Evolutionary conservation across 257 asterid genomes (phyloP).

Genomic region (Phtheirospermum japonicum): DNA sequence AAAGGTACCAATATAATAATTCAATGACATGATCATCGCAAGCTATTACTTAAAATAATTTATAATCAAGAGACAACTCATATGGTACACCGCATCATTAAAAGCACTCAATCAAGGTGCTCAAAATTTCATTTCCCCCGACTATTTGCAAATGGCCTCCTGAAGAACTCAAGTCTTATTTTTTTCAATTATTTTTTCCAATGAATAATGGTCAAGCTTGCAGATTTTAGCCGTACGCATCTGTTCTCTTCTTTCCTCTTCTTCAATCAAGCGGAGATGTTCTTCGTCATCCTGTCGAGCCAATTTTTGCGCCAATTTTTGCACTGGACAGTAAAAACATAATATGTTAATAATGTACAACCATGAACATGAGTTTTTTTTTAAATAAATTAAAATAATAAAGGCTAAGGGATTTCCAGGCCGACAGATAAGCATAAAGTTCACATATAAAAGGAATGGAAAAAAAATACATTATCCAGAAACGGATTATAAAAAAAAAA

Average conservation of each 20-base stretch:
- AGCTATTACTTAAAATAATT: not conserved
- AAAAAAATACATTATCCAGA: not conserved
- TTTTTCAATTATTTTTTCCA: too few species aligned
- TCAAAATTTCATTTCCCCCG: not conserved
- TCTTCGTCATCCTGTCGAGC: slow-evolving; percentile 77
- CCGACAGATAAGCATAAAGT: too few species aligned
- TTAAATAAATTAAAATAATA: too few species aligned
- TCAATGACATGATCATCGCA: not conserved
- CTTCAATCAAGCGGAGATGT: slow-evolving; percentile 60
- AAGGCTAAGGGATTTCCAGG: too few species aligned
- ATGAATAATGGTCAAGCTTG: slow-evolving; percentile 31
- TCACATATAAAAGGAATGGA: too few species aligned
- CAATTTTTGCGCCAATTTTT: too few species aligned
- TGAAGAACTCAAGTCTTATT: too few species aligned
- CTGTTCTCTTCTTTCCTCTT: slow-evolving; percentile 67
- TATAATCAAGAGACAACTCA: not conserved
- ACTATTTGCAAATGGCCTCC: not conserved
- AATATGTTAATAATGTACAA: not conserved
- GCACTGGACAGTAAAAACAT: slow-evolving; percentile 43
- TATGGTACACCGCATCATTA: too few species aligned
- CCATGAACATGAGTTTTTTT: too few species aligned
- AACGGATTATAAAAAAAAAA: too few species aligned
- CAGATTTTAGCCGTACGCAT: slow-evolving; percentile 66
- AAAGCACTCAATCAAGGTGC: not conserved
- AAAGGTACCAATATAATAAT: not conserved